Percentiles rank a stretch among this genome's conserved stretches.
Evolutionary conservation across 1,139 yeast genomes (phyloP).

Genomic region (Meyerozyma elateridarum): DNA sequence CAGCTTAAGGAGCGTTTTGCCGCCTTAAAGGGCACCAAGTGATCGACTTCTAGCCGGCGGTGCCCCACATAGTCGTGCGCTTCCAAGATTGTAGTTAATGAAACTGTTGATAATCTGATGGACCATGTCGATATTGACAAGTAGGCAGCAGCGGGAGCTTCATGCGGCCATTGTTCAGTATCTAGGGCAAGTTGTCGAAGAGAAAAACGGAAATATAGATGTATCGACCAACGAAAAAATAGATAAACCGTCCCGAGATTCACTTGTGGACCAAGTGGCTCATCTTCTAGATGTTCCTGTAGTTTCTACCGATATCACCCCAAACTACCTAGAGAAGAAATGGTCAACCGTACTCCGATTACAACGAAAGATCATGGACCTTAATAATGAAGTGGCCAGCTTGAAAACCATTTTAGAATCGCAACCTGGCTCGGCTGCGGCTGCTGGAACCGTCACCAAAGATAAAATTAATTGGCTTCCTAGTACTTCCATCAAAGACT

Average conservation of each 20-base stretch:
- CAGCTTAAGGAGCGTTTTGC: constrained; percentile 43
- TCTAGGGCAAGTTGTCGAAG: constrained; percentile 31
- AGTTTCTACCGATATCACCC: constrained; percentile 24
- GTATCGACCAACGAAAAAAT: not conserved
- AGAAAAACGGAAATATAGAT: constrained; percentile 9
- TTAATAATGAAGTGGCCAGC: constrained; percentile 39
- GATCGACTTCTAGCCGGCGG: not conserved
- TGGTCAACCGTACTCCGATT: constrained; percentile 85
- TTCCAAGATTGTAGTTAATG: constrained; percentile 2
- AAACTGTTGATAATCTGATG: not conserved
- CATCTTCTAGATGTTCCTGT: constrained; percentile 14
- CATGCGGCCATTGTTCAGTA: constrained; percentile 56
- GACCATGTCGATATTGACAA: constrained; percentile 31
- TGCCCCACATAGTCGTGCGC: constrained; percentile 4
- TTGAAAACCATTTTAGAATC: constrained; percentile 42
- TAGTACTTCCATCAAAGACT: constrained; percentile 40
- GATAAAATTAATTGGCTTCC: constrained; percentile 71
- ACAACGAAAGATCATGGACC: constrained; percentile 68
- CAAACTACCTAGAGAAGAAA: constrained; percentile 68
- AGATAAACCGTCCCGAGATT: not conserved
- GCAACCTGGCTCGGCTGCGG: constrained; percentile 12
- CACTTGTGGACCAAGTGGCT: constrained; percentile 11
- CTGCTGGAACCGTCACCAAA: constrained; percentile 13
- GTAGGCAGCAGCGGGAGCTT: constrained; percentile 49
- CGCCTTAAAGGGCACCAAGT: constrained; percentile 30